Percentiles rank a stretch among this genome's conserved stretches.
phyloP scores from a whole-genome alignment of 2,329 filamentous ascomycete species.

The Fragosphaeria purpurea region DNA sequence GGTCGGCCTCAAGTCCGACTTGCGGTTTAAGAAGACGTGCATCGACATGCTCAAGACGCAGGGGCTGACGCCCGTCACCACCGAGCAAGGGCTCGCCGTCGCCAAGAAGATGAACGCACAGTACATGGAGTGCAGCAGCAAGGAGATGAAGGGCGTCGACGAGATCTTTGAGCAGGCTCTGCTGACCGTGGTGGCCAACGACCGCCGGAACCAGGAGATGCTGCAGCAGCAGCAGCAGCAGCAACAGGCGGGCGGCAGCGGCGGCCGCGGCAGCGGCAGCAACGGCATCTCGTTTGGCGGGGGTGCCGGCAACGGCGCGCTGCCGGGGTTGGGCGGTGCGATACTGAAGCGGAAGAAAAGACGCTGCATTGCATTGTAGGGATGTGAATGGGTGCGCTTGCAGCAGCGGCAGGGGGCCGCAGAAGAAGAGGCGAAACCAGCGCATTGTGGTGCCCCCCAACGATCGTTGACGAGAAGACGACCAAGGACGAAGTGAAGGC shows the following conservation, averaged over 20 bases:
- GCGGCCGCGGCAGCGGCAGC: slow-evolving; percentile 21
- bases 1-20: slow-evolving; percentile 91
- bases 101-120: slow-evolving; percentile 87
- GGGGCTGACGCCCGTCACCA: slow-evolving; percentile 87
- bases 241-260: slow-evolving; percentile 21
- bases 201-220: slow-evolving; percentile 52
- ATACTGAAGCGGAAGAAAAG: slow-evolving; percentile 68
- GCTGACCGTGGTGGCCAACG: slow-evolving; percentile 76
- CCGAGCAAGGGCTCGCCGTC: slow-evolving; percentile 78
- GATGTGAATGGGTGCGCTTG: slow-evolving; percentile 5
- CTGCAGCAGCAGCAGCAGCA: slow-evolving; percentile 25
- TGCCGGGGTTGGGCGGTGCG: slow-evolving; percentile 21
- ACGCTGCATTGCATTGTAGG: slow-evolving; percentile 69
- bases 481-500: no score
- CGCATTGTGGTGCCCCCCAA: no score
- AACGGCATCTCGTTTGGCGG: slow-evolving; percentile 22
- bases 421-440: no score
- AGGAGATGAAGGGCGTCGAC: slow-evolving; percentile 92
- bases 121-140: slow-evolving; percentile 98
- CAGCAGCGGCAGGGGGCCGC: neutral
- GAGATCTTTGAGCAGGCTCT: slow-evolving; percentile 93
- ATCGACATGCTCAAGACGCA: slow-evolving; percentile 98
- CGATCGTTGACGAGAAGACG: no score
- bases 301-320: slow-evolving; percentile 22
- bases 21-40: slow-evolving; percentile 89